Base-by-base conservation (phyloP, 2,329 filamentous ascomycete species). In the Alternaria sp. region DNA sequence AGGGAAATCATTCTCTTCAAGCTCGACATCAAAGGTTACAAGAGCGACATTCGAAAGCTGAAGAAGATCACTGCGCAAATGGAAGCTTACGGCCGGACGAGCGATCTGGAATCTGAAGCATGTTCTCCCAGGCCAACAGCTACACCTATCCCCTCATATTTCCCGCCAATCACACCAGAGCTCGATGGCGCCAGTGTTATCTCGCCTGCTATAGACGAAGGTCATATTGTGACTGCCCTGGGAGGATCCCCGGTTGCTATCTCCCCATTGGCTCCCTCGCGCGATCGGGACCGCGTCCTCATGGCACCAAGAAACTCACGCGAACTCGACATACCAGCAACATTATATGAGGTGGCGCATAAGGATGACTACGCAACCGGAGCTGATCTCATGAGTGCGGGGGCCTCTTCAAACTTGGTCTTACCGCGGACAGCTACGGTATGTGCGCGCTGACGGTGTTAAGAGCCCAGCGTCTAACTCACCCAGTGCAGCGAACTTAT, bases 1-100 rank as follows among this genome's bases (percentile, higher is more conserved):
- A 71, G 80, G n/a, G 83, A 85, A 51, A 84, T 84, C 57, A 80
- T 84, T 23, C 77, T 82, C 53, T 84, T 83, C 74, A 85, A 84
- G 67, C 77, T 84, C 28, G 83, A 85, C 56, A 77, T 84, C 56
- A 80, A 78, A 55, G 81, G 81, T 15, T 85, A 84, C 72, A 83
- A 81, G 66, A 75, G 73, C 21, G 77, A 80, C 36, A 77, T 79
- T 58, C 79, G 75, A 59, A 79, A 77, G 53, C 65, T 79, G 36
- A 77, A 77, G 44, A 71, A 65, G 43, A 66, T 74, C 11, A 73
- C 68, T 23, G 57, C 69, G 2, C 70, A 72, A n/a, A 63, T 73
- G 32, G 67, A 70, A 30, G 70, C 55, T 40, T 72, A 69, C 55
- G 72, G 68, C 23, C 69, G 65, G 46, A 53, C 67, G 10, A 68